Evolutionary conservation across 2,329 filamentous ascomycete genomes (phyloP).

Genomic region (Penicillium rolfsii): DNA sequence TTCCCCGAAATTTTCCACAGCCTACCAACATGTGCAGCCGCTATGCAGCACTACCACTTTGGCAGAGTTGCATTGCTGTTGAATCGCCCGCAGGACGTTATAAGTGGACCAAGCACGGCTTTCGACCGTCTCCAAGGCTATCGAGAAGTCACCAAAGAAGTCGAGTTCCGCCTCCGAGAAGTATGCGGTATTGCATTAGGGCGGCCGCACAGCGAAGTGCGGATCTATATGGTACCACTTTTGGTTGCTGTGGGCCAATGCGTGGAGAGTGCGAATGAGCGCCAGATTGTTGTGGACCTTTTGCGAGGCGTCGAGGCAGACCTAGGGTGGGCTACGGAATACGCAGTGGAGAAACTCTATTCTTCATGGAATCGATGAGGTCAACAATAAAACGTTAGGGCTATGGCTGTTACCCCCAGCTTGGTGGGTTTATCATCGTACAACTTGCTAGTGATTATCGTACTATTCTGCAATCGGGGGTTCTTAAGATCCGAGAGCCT

Average conservation of each 20-base stretch:
- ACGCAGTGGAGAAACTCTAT: slow-evolving; percentile 56
- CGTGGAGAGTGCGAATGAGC: slow-evolving; percentile 56
- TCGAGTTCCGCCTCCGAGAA: slow-evolving; percentile 60
- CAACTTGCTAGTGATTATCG: background rate
- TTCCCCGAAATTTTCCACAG: slow-evolving; percentile 64
- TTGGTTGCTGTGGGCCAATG: slow-evolving; percentile 65
- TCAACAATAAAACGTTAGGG: background rate
- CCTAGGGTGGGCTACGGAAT: slow-evolving; percentile 63
- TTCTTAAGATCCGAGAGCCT: background rate
- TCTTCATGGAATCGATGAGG: slow-evolving; percentile 33
- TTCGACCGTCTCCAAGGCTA: slow-evolving; percentile 60
- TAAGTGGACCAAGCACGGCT: slow-evolving; percentile 56
- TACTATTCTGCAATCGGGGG: background rate
- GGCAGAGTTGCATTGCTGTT: slow-evolving; percentile 64
- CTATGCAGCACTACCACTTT: slow-evolving; percentile 69
- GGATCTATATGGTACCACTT: slow-evolving; percentile 62
- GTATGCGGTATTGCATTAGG: slow-evolving; percentile 62
- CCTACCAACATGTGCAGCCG: slow-evolving; percentile 63
- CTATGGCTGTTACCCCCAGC: background rate
- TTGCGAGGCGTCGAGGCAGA: slow-evolving; percentile 63
- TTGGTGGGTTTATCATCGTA: background rate
- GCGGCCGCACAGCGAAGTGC: slow-evolving; percentile 58
- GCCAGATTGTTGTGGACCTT: slow-evolving; percentile 57
- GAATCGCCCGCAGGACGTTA: slow-evolving; percentile 62
- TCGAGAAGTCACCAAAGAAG: slow-evolving; percentile 59